Evolutionary conservation across 495 filamentous ascomycete species (phyloP), one percentile per base, ranked within the genome.

Genomic region (Bathelium albidoporum): DNA sequence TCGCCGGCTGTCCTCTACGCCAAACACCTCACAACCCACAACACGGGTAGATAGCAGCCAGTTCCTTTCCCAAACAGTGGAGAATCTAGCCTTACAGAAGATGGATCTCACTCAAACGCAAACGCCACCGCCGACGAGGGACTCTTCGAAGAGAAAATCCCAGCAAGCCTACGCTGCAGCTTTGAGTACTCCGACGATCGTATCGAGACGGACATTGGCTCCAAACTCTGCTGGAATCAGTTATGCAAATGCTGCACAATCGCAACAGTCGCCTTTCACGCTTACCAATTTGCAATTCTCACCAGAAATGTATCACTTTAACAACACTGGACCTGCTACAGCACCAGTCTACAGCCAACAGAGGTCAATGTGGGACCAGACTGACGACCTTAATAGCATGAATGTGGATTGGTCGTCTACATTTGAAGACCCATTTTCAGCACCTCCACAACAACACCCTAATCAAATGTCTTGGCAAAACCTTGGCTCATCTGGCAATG

Each of bases 351-450:
- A 87, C 62, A 81, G 80, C 7, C 83, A 86, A 65, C 80, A 85
- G 44, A 82, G 84, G 60, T 72, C 86, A 29, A 91, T 91, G 70
- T 94, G 89, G 89, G 90, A 92, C 64, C 78, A 87, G 16, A 80
- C 84, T 58, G 63, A 39, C 22, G 64, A 63, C 53, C 62, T 67
- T 2, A 64, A 32, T 45, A 32, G 43, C 2, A 68, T 71, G 66
- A 68, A 71, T 59, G 63, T 71, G n/a, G 69, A 70, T 59, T 62
- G 68, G 62, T 59, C 67, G 20, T 32, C 59, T 9, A 65, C 68
- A 7, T 39, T 65, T 20, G 68, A 65, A 18, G 71, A 76, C 63
- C 72, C 73, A 4, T 76, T 76, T 62, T 69, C 70, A 18, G 67
- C 71, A 0, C 65, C 64, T 10, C 62, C 68, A 9, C 66, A 70